phyloP scores from a whole-genome alignment of 2,329 filamentous ascomycete species.

The Stachybotrys echinatus region DNA sequence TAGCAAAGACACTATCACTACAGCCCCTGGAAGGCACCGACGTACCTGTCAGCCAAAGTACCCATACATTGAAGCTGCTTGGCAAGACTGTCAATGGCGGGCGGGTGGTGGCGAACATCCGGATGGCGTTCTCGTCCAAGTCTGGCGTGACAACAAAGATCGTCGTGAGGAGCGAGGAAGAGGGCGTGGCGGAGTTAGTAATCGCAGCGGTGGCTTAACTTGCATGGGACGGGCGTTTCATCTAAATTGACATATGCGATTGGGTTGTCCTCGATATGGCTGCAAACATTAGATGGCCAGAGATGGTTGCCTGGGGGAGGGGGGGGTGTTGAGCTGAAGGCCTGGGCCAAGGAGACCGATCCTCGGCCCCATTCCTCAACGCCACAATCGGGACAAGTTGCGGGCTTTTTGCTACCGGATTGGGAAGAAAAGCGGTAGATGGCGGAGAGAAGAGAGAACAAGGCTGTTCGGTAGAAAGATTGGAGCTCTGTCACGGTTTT shows the following conservation, averaged over 20 bases:
- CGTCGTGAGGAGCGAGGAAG: slow-evolving; percentile 85
- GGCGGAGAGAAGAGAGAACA: neutral
- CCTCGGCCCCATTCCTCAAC: neutral
- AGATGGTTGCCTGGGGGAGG: no score
- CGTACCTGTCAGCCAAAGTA: slow-evolving; percentile 79
- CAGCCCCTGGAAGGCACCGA: slow-evolving; percentile 94
- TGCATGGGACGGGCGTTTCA: neutral
- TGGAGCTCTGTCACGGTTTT: neutral
- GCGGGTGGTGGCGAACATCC: slow-evolving; percentile 77
- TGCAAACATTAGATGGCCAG: no score
- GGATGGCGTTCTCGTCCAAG: slow-evolving; percentile 93
- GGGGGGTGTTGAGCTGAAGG: neutral
- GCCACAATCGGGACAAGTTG: neutral
- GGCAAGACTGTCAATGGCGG: slow-evolving; percentile 93
- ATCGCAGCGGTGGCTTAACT: slow-evolving; percentile 75
- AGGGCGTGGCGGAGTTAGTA: slow-evolving; percentile 79
- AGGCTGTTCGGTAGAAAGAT: neutral
- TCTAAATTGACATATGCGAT: no score
- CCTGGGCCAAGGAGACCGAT: neutral
- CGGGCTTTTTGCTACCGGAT: neutral
- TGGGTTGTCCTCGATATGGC: neutral
- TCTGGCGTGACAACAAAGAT: slow-evolving; percentile 95
- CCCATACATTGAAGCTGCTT: slow-evolving; percentile 91
- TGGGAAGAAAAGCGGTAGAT: neutral
- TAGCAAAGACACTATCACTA: slow-evolving; percentile 79